Percentiles rank a stretch among this genome's conserved stretches.
Conservation (phyloP, 805 yeast genomes). For the Pichia manshurica region DNA sequence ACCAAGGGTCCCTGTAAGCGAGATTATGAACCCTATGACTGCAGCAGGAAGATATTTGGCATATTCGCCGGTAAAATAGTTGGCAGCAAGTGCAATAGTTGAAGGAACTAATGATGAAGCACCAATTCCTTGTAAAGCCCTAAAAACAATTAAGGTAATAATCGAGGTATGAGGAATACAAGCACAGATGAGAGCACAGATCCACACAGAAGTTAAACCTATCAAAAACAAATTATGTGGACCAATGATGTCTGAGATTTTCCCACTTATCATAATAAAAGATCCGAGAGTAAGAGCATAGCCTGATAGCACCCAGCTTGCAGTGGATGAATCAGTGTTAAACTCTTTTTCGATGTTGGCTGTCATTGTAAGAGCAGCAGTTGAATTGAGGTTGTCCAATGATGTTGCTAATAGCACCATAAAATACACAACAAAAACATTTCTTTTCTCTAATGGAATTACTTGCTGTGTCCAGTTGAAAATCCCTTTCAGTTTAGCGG, state of each 20-base stretch:
- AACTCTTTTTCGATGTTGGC: constrained; percentile 32
- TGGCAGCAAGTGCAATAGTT: constrained; percentile 20
- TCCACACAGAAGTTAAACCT: constrained; percentile 16
- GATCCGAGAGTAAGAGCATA: constrained; percentile 42
- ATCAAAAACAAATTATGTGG: constrained; percentile 28
- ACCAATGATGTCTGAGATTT: constrained; percentile 38
- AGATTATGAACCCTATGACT: constrained; percentile 16
- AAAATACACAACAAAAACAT: constrained; percentile 15
- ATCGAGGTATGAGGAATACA: constrained; percentile 29
- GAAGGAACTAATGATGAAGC: constrained; percentile 38
- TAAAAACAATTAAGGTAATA: constrained; percentile 34
- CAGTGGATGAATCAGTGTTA: constrained; percentile 32
- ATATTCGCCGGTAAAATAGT: constrained; percentile 20
- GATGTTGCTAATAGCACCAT: constrained; percentile 13
- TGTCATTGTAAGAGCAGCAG: constrained; percentile 23
- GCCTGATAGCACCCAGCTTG: constrained; percentile 38
- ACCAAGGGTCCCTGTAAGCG: constrained; percentile 30
- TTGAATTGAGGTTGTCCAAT: constrained; percentile 25
- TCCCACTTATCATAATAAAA: constrained; percentile 39
- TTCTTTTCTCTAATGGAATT: constrained; percentile 16
- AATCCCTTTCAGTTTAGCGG: not conserved
- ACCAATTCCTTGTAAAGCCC: constrained; percentile 43
- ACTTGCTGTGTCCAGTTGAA: not conserved
- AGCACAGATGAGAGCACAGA: constrained; percentile 33
- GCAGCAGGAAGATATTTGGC: constrained; percentile 12